Evolutionary conservation across 305 asterid genomes (phyloP).

Genomic region (Fraxinus dipetala): DNA sequence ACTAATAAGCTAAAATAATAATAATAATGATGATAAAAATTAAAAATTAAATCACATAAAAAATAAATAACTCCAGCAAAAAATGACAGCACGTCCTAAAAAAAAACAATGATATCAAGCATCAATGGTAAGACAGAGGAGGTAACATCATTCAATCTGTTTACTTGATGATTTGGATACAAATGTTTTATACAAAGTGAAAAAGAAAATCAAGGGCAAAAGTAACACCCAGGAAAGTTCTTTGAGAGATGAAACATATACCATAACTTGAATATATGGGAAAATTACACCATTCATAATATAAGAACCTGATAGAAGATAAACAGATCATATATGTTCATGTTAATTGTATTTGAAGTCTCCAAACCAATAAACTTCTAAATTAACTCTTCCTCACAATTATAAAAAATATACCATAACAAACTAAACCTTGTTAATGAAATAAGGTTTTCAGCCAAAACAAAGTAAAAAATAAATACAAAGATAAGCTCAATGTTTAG

Average conservation of each 20-base stretch:
- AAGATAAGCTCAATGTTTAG: background rate
- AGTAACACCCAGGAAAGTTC: background rate
- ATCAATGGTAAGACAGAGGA: background rate
- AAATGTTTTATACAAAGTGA: background rate
- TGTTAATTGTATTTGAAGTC: background rate
- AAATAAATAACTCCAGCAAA: conserved; percentile 1
- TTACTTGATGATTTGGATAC: background rate
- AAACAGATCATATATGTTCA: background rate
- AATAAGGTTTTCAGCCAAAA: background rate
- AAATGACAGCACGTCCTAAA: background rate
- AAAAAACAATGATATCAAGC: background rate
- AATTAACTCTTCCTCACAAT: background rate
- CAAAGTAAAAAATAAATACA: background rate
- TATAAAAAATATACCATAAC: background rate
- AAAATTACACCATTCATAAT: background rate
- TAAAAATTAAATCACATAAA: background rate
- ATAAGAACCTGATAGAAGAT: background rate
- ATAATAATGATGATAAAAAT: too few relatives aligned
- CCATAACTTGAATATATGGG: background rate
- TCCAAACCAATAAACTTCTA: background rate
- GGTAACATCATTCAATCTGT: background rate
- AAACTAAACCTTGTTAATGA: background rate
- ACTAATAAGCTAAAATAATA: background rate
- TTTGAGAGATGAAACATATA: background rate
- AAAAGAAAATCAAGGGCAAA: background rate